Evolutionary conservation across 768 basidiomycete species (phyloP), one percentile per base, ranked within the genome.

Genomic region (Erythrobasidium yunnanense): DNA sequence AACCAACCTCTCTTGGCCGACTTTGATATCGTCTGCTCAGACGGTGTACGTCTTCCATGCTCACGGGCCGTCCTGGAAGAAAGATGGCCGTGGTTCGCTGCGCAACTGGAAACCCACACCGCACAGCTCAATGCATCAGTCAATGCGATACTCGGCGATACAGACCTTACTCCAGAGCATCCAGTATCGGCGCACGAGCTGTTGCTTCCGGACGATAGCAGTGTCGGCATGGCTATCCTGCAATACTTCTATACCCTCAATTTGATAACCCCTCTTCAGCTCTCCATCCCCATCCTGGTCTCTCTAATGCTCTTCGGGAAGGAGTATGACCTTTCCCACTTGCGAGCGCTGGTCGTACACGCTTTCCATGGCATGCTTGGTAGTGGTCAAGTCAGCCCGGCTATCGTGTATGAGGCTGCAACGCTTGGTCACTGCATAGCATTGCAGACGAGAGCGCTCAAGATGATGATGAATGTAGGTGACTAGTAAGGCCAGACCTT

Each of bases 171-270:
- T 13, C 56, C 60, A 23, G 42, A 46, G 6, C 46, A 49, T 22
- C 42, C 56, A 11, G 42, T 71, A 13, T 67, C 72, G 8, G 66
- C 72, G 2, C 85, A 89, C 54, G 77, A 83, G 11, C 82, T 97
- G 65, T 78, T 84, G 68, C 80, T 97, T 23, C 89, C 90, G 1
- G 91, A 95, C 72, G 85, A 90, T 1, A 93, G 88, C 73, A 85
- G 90, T 0, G 85, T 95, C 71, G 85, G 87, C 1, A 78, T 92
- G 58, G 93, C 91, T 6, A 78, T 96, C 56, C 76, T 96, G 70
- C 91, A 99, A 76, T 99, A 96, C 78, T 84, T 99, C 68, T 96
- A 97, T 78, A 84, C 90, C 0, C 81, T 85, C 57, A 82, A 87
- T 1, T 81, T 99, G 34, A 79, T 88, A 62, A 97, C 93, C 0